Evolutionary conservation across 2,329 filamentous ascomycete genomes (phyloP).

Genomic region (Trichoderma sp.): DNA sequence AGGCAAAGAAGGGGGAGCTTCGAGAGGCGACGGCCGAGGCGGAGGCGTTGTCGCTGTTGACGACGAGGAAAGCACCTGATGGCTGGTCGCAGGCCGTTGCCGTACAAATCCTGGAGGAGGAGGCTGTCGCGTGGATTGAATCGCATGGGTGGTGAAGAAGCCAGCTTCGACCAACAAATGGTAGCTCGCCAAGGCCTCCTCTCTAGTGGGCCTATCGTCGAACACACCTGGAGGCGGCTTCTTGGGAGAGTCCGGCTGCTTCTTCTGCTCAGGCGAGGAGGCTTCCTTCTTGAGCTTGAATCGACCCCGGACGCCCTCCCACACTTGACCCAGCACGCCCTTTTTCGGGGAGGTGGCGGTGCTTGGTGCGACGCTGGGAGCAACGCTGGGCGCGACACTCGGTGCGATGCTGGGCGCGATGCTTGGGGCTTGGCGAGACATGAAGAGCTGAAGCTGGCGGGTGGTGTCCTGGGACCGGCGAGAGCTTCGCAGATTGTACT

Average conservation of each 20-base stretch:
- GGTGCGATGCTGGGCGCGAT: not conserved
- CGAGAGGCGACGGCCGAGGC: conserved; percentile 8
- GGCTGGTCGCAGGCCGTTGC: conserved; percentile 16
- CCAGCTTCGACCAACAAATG: conserved; percentile 54
- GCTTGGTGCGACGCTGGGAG: conserved; percentile 1
- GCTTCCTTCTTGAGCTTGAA: conserved; percentile 31
- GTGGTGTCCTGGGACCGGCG: conserved; percentile 9
- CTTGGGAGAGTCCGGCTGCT: conserved; percentile 17
- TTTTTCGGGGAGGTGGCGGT: conserved; percentile 20
- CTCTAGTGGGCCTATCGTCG: conserved; percentile 34
- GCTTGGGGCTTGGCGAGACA: not conserved
- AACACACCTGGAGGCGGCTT: conserved; percentile 17
- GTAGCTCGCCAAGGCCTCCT: conserved; percentile 56
- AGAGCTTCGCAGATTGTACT: not conserved
- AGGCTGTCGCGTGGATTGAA: conserved; percentile 53
- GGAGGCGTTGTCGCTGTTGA: not conserved
- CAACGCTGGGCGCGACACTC: not conserved
- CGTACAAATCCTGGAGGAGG: conserved; percentile 5
- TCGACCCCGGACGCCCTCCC: conserved; percentile 38
- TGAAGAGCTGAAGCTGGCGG: conserved; percentile 14
- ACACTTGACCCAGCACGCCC: conserved; percentile 37
- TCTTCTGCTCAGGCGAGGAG: conserved; percentile 26
- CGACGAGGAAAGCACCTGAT: conserved; percentile 21
- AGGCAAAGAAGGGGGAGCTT: conserved; percentile 21
- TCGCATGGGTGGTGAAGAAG: conserved; percentile 58